Base-by-base conservation (phyloP, 2,329 filamentous ascomycete genomes). In the Nothophaeocryptopus gaeumannii region DNA sequence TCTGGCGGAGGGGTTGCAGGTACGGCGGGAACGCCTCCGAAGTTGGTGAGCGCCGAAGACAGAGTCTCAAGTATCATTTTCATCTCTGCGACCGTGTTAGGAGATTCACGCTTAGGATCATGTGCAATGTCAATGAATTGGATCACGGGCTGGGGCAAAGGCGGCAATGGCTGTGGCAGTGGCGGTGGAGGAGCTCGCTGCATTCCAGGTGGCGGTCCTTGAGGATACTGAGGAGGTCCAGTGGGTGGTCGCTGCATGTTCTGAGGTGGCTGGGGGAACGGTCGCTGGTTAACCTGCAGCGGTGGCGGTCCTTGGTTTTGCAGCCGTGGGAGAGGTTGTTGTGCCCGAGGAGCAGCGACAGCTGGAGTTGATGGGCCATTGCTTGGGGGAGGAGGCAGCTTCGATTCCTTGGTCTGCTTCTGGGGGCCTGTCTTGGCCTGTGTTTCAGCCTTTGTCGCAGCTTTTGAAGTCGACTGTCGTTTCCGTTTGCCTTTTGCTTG, bases 371-470 rank as follows among this genome's bases (percentile, higher is more conserved):
- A 7, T 26, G 20, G 4, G 20, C 20, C 20, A 26, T 7, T 26
- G 20, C 20, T 26, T 26, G 20, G 20, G 20, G 20, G 20, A 26
- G 20, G 20, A 26, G 39, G 32, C 14, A 20, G 26, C 33, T 48
- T 48, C 39, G 20, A 7, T 26, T 26, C 20, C 20, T 26, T 26
- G 20, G 33, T 29, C 29, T n/a, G 16, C 39, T 48, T 48, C 46
- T 48, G 42, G 38, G 46, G 32, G 20, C 32, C 46, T 43, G 34
- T 15, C 33, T 38, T 39, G 13, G 39, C 32, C 39, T 32, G 31
- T 20, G 33, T 20, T 32, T 37, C 39, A 43, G 32, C 39, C 15
- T 48, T 39, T 20, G 82, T 82, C 53, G 83, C 80, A 78, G 82
- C 35, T 11, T 51, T 45, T 12, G 38, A 38, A 31, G 39, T 37